Percentiles rank a stretch among this genome's conserved stretches.
phyloP scores from a whole-genome alignment of 176 grass and related monocot species.

The Raddia guianensis region DNA sequence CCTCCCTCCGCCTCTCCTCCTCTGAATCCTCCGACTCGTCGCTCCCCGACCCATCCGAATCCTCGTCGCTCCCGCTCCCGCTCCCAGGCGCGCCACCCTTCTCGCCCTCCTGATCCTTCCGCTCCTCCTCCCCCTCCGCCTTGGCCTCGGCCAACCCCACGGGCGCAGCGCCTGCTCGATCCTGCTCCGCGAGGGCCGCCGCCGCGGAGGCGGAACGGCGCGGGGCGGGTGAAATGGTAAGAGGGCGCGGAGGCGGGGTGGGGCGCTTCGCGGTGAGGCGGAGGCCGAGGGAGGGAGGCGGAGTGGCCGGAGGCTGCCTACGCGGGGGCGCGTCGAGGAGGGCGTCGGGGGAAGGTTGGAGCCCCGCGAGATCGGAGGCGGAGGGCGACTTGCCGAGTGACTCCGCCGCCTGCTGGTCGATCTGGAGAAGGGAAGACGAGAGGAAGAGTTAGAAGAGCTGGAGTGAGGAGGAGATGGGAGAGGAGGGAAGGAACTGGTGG shows the following conservation, averaged over 20 bases:
- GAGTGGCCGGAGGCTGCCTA: constrained; percentile 34
- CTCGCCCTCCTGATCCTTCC: constrained; percentile 12
- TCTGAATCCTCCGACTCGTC: constrained; percentile 72
- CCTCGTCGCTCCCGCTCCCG: constrained; percentile 46
- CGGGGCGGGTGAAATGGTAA: constrained; percentile 17
- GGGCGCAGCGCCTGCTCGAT: constrained; percentile 23
- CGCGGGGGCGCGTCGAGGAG: constrained; percentile 39
- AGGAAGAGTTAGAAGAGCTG: constrained; percentile 30
- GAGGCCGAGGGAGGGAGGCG: constrained; percentile 55
- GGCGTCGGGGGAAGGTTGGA: constrained; percentile 16
- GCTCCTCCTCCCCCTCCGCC: constrained; percentile 11
- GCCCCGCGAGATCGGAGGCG: constrained; percentile 46
- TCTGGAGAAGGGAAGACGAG: constrained; percentile 55
- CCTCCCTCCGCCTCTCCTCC: constrained; percentile 74
- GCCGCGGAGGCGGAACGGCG: constrained; percentile 51
- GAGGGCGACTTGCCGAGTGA: constrained; percentile 72
- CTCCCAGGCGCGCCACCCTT: constrained; percentile 33
- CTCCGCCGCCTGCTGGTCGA: constrained; percentile 97
- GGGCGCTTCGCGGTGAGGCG: constrained; percentile 39
- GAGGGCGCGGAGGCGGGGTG: constrained; percentile 22
- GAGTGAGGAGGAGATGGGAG: not conserved
- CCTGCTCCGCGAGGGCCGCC: constrained; percentile 29
- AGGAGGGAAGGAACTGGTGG: not conserved
- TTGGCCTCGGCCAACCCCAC: constrained; percentile 25
- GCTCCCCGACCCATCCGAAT: constrained; percentile 57